Percentiles rank a stretch among this genome's conserved stretches.
Evolutionary conservation across 1,139 yeast genomes (phyloP).

Genomic region (Komagataea norvegica): DNA sequence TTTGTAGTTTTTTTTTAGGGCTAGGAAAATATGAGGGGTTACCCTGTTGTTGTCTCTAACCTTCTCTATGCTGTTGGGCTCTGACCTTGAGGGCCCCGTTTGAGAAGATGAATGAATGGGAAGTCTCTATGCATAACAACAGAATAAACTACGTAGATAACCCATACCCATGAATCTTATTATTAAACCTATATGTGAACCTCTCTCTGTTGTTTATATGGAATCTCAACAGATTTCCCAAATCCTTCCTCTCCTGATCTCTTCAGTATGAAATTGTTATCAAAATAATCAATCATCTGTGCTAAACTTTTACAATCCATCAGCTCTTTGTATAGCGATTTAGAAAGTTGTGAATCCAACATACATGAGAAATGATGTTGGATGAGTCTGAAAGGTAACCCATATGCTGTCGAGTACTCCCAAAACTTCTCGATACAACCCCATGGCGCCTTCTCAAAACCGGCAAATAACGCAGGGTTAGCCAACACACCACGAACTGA

Average conservation of each 20-base stretch:
- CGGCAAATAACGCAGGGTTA: slow-evolving; percentile 86
- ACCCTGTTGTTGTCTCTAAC: background rate
- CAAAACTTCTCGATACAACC: slow-evolving; percentile 78
- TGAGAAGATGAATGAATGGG: too few species aligned
- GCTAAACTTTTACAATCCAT: slow-evolving; percentile 55
- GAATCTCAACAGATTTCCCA: slow-evolving; percentile 54
- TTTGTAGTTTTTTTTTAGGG: too few species aligned
- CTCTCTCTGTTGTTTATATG: slow-evolving; percentile 40
- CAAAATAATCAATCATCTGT: slow-evolving; percentile 81
- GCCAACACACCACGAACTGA: slow-evolving; percentile 83
- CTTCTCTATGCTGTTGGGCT: too few species aligned
- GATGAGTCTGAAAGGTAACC: slow-evolving; percentile 73
- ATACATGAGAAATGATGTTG: slow-evolving; percentile 90
- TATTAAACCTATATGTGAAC: slow-evolving; percentile 33
- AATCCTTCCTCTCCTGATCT: slow-evolving; percentile 66
- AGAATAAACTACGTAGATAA: too few species aligned
- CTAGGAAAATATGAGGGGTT: slow-evolving; percentile 2
- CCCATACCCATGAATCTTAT: too few species aligned
- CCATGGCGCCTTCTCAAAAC: slow-evolving; percentile 78
- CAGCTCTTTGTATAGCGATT: slow-evolving; percentile 53
- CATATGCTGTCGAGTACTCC: slow-evolving; percentile 74
- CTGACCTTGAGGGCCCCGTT: too few species aligned
- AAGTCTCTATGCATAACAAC: too few species aligned
- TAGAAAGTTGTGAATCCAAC: slow-evolving; percentile 60
- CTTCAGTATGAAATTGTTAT: slow-evolving; percentile 56